phyloP scores from a whole-genome alignment of 176 grass and related monocot genomes.

The Bonia amplexicaulis region DNA sequence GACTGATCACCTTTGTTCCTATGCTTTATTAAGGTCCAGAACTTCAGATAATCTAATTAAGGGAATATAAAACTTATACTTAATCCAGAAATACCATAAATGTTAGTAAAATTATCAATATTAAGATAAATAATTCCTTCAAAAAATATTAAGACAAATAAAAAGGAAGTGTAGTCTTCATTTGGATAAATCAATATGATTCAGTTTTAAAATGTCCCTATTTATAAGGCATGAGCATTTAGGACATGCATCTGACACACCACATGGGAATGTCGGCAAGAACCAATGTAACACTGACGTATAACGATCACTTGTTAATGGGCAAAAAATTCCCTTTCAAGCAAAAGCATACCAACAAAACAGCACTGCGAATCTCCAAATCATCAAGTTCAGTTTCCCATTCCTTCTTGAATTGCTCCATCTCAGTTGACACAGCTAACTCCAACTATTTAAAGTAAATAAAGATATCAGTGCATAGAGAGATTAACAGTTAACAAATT shows the following conservation, averaged over 20 bases:
- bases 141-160: no score
- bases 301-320: slow-evolving; percentile 12
- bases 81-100: neutral
- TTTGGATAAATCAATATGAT: neutral
- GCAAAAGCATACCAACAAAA: slow-evolving; percentile 71
- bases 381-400: slow-evolving; percentile 83
- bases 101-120: neutral
- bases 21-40: slow-evolving; percentile 2
- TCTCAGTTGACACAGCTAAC: slow-evolving; percentile 71
- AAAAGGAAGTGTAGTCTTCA: neutral
- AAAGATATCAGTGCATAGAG: slow-evolving; percentile 16
- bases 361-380: slow-evolving; percentile 66
- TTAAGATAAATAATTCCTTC: neutral
- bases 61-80: neutral
- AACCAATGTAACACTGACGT: neutral
- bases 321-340: neutral
- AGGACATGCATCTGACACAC: slow-evolving; percentile 17
- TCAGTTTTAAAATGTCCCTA: neutral
- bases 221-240: neutral
- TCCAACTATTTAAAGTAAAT: slow-evolving; percentile 64
- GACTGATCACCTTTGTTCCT: neutral
- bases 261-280: neutral
- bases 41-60: neutral
- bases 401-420: slow-evolving; percentile 65
- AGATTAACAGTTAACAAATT: neutral